Conservation (phyloP, 2,329 filamentous ascomycete genomes). For the Macroventuria anomochaeta region DNA sequence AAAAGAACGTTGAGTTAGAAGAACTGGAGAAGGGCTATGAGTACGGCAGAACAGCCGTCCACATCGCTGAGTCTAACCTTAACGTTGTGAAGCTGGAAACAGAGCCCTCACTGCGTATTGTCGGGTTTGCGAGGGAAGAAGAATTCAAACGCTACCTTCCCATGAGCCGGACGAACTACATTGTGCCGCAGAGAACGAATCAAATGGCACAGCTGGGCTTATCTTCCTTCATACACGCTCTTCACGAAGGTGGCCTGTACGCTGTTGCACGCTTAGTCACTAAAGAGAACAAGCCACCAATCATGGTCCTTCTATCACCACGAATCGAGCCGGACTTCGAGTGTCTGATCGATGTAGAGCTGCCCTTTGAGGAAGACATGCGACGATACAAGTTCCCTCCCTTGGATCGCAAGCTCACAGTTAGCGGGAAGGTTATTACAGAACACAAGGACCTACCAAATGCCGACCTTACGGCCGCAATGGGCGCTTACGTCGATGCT, state of each 20-base stretch:
- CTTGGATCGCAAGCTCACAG: constrained; percentile 82
- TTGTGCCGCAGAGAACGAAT: constrained; percentile 77
- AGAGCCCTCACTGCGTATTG: constrained; percentile 73
- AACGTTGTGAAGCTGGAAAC: constrained; percentile 90
- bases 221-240: constrained; percentile 86
- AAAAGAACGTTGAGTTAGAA: constrained; percentile 80
- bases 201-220: constrained; percentile 83
- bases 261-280: constrained; percentile 84
- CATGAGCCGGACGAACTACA: constrained; percentile 80
- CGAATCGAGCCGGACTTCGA: constrained; percentile 80
- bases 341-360: constrained; percentile 84
- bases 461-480: constrained; percentile 75
- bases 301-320: constrained; percentile 79
- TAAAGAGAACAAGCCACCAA: constrained; percentile 81
- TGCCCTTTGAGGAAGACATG: constrained; percentile 93
- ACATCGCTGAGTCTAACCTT: constrained; percentile 84
- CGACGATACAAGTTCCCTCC: constrained; percentile 91
- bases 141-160: constrained; percentile 85
- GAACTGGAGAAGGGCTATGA: constrained; percentile 91
- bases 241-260: constrained; percentile 83
- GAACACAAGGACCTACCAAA: constrained; percentile 85
- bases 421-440: constrained; percentile 80
- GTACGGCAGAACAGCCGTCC: constrained; percentile 90
- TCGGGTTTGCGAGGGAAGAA: constrained; percentile 81
- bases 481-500: constrained; percentile 89